A percentile compares a stretch with the other conserved stretches of the same genome.
Evolutionary conservation across 805 yeast species (phyloP).

Genomic region (Yarrowia yakushimensis): DNA sequence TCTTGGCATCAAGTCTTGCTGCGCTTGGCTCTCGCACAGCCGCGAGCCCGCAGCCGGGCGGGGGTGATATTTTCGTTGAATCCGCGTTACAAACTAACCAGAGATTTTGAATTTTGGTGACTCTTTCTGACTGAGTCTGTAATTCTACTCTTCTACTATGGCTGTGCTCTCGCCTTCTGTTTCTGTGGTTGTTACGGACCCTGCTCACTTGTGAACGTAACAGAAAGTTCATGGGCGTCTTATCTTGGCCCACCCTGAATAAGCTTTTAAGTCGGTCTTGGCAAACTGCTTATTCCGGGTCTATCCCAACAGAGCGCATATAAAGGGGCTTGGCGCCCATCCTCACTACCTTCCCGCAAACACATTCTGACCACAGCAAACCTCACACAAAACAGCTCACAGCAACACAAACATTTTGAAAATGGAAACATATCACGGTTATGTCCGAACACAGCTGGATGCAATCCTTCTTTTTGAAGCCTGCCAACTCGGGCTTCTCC

Average conservation of each 20-base stretch:
- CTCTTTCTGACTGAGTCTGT: no score
- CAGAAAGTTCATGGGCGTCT: not conserved
- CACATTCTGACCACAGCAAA: not conserved
- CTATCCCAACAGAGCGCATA: slow-evolving; percentile 22
- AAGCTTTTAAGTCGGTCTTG: slow-evolving; percentile 21
- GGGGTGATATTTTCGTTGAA: not conserved
- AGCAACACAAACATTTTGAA: slow-evolving; percentile 29
- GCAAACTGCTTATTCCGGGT: slow-evolving; percentile 25
- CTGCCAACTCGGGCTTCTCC: slow-evolving; percentile 51
- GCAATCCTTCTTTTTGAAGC: slow-evolving; percentile 67
- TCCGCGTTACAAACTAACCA: not conserved
- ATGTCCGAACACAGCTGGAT: slow-evolving; percentile 54
- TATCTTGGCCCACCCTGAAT: slow-evolving; percentile 23
- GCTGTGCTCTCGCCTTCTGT: not conserved
- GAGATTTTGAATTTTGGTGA: no score
- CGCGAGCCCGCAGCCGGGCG: not conserved
- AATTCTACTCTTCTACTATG: no score
- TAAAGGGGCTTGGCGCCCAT: slow-evolving; percentile 23
- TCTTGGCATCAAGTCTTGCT: slow-evolving; percentile 24
- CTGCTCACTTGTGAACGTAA: not conserved
- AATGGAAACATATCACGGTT: slow-evolving; percentile 62
- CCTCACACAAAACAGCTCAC: slow-evolving; percentile 47
- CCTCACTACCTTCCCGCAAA: not conserved
- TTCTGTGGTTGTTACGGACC: not conserved
- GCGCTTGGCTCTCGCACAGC: slow-evolving; percentile 20